Conservation (phyloP, 2,329 filamentous ascomycete species). For the Trichoderma sp. region DNA sequence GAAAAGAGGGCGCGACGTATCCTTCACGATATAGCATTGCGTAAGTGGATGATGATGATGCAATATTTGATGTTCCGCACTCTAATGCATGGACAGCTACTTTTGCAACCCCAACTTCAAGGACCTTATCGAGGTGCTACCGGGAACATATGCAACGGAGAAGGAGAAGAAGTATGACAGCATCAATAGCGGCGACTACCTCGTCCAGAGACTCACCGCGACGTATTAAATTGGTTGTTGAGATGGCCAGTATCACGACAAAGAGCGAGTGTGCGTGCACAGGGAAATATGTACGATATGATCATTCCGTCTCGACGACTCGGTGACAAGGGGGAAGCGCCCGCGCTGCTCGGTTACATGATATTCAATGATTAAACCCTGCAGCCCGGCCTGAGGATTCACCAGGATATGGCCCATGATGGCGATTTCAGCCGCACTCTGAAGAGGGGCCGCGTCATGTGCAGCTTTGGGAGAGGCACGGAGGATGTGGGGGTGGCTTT, state of each 20-base stretch:
- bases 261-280: background rate
- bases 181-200: conserved; percentile 77
- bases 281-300: background rate
- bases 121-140: conserved; percentile 73
- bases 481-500: conserved; percentile 12
- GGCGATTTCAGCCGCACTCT: background rate
- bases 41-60: conserved; percentile 41
- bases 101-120: conserved; percentile 87
- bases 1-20: conserved; percentile 54
- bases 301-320: background rate
- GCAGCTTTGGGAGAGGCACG: background rate
- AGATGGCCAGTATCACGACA: background rate
- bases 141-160: conserved; percentile 66
- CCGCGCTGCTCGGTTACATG: background rate
- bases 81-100: conserved; percentile 50
- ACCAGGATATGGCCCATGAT: background rate
- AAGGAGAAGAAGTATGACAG: conserved; percentile 74
- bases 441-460: conserved; percentile 8
- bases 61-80: background rate
- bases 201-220: conserved; percentile 72
- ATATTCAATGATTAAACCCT: background rate
- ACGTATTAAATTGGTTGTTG: conserved; percentile 50
- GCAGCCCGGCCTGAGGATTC: background rate
- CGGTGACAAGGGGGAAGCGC: background rate
- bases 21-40: conserved; percentile 83